phyloP scores from a whole-genome alignment of 75 land plant species.

The Pseudotsuga menziesii region DNA sequence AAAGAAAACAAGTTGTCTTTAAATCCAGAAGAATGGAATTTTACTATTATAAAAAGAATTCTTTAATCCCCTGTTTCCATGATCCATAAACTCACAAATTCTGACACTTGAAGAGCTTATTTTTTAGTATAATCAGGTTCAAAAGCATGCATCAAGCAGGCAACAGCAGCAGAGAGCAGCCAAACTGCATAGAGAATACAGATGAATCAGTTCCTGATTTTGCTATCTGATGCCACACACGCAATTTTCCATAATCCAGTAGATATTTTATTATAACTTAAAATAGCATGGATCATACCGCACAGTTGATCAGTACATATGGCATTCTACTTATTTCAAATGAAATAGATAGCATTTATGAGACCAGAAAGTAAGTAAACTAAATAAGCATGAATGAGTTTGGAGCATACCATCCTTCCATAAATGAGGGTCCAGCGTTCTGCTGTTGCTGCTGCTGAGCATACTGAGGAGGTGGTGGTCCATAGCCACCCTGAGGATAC shows the following conservation, averaged over 20 bases:
- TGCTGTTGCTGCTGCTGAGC: slow-evolving; percentile 24
- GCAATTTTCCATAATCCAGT: background rate
- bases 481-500: slow-evolving; percentile 19
- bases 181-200: slow-evolving; percentile 14
- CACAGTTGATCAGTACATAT: too few relatives aligned
- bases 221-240: background rate
- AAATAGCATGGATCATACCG: too few relatives aligned
- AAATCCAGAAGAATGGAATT: background rate
- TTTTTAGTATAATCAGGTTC: slow-evolving; percentile 1
- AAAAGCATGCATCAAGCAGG: slow-evolving; percentile 34
- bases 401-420: slow-evolving; percentile 36
- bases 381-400: background rate
- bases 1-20: background rate
- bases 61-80: background rate
- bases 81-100: background rate
- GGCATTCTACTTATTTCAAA: too few relatives aligned
- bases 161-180: slow-evolving; percentile 34
- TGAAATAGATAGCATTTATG: too few relatives aligned
- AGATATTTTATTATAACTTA: too few relatives aligned
- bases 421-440: slow-evolving; percentile 13
- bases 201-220: background rate
- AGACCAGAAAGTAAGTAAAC: background rate
- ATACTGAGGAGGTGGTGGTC: slow-evolving; percentile 24
- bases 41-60: background rate
- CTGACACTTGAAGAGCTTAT: background rate